A percentile compares a stretch with the other conserved stretches of the same genome.
Evolutionary conservation across 768 basidiomycete species (phyloP).

Genomic region (Lactifluus rugatus): DNA sequence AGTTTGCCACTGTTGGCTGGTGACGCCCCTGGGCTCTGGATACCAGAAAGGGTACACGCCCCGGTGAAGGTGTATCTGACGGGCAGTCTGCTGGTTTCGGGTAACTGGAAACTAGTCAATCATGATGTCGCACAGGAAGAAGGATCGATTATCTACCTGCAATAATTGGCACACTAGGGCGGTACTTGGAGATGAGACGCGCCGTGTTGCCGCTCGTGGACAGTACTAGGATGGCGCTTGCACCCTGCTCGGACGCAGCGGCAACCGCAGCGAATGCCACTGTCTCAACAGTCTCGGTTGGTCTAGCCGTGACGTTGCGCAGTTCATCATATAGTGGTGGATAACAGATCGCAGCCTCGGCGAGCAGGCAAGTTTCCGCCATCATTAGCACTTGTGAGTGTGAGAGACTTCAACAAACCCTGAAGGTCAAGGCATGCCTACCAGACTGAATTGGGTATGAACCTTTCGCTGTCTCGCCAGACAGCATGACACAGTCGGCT

Average conservation of each 20-base stretch:
- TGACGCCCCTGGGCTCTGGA: constrained; percentile 84
- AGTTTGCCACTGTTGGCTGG: constrained; percentile 89
- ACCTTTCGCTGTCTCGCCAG: constrained; percentile 98
- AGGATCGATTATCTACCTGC: constrained; percentile 50
- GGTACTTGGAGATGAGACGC: constrained; percentile 92
- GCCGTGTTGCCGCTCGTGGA: constrained; percentile 97
- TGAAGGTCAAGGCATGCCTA: constrained; percentile 27
- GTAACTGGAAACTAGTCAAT: constrained; percentile 50
- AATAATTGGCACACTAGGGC: constrained; percentile 88
- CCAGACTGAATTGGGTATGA: constrained; percentile 93
- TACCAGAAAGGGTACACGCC: constrained; percentile 98
- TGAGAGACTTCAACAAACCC: background rate
- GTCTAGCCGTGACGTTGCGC: constrained; percentile 65
- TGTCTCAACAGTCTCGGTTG: constrained; percentile 92
- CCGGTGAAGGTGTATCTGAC: constrained; percentile 94
- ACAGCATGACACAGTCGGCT: constrained; percentile 99
- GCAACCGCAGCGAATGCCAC: constrained; percentile 94
- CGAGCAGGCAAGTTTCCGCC: constrained; percentile 97
- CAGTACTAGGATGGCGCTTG: constrained; percentile 89
- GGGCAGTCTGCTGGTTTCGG: constrained; percentile 88
- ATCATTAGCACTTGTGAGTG: constrained; percentile 79
- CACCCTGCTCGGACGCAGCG: constrained; percentile 89
- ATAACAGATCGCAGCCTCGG: constrained; percentile 92
- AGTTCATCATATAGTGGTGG: constrained; percentile 90
- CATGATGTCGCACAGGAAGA: background rate